Evolutionary conservation across 768 basidiomycete species (phyloP), one percentile per base, ranked within the genome.

Genomic region (Mrakia hoshinonis): DNA sequence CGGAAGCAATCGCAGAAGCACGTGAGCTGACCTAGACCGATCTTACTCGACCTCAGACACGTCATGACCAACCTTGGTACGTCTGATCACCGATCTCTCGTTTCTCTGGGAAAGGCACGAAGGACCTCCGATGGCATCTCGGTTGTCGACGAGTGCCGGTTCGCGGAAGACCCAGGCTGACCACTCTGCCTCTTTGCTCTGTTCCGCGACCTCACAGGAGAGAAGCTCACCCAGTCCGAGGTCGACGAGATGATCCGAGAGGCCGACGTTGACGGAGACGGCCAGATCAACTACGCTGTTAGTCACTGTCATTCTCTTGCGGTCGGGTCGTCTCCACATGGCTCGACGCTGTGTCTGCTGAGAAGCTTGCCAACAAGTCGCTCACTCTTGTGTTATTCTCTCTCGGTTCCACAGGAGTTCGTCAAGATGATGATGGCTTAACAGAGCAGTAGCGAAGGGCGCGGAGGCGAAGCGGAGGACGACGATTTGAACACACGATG

Each of bases 171-270:
- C n/a, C n/a, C n/a, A 43, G 15, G 36, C 58, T 61, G 36, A 39
- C 36, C 20, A 6, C 7, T 36, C 15, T 31, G 15, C 43, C 78
- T 78, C 78, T 69, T 74, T 74, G 68, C 74, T 77, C 87, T 89
- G 31, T 36, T 38, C 34, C 54, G 36, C 12, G 1, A 31, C 3
- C 22, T 20, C 18, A 36, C 58, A 61, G 58, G 90, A 70, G 92
- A 94, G 83, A 92, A 92, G 80, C 82, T 93, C 70, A 84, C 89
- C 15, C 91, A 93, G 74, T 83, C 77, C 10, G 92, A 95, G 81
- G 91, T 94, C 74, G 89, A 91, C 73, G 92, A 94, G 83, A 94
- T 96, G 92, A 96, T 96, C 79, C 87, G 92, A 68, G 93, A 96
- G 81, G 93, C 92, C 69, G 92, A 96, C 78, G 84, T 91, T 64